A percentile compares a stretch with the other conserved stretches of the same genome.
Evolutionary conservation across 768 basidiomycete genomes (phyloP).

Genomic region (Hydnomerulius pinastri): DNA sequence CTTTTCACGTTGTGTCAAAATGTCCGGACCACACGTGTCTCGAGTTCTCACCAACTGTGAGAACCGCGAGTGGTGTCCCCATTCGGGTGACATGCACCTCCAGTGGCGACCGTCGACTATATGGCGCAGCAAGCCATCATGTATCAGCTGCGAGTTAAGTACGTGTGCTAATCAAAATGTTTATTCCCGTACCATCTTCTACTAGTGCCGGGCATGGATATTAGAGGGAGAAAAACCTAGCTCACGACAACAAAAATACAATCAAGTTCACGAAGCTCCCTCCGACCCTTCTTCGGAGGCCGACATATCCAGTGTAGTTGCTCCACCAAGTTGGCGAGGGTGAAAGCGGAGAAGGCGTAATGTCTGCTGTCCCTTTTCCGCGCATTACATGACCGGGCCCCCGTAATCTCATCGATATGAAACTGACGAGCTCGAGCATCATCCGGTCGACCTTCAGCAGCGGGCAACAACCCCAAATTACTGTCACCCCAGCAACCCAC

Average conservation of each 20-base stretch:
- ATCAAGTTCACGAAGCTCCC: neutral
- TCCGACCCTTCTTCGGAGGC: neutral
- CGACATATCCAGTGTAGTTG: slow-evolving; percentile 19
- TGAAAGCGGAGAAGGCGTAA: no score
- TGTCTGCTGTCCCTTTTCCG: no score
- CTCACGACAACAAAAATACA: neutral
- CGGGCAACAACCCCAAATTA: no score
- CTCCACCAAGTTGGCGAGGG: no score
- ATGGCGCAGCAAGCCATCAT: neutral
- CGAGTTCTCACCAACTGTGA: neutral
- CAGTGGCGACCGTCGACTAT: neutral
- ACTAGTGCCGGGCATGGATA: neutral
- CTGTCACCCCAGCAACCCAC: no score
- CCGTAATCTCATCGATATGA: no score
- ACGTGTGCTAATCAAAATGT: neutral
- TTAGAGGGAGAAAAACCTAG: neutral
- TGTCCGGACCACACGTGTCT: neutral
- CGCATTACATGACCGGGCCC: no score
- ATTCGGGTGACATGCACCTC: neutral
- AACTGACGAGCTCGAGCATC: no score
- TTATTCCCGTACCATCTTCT: neutral
- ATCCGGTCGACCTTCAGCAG: no score
- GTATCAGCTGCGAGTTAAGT: neutral
- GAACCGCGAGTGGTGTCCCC: neutral
- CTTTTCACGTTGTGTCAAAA: neutral